These are phyloP conservation scores for Harringtonia aguacate DNA, from an alignment of 2,329 filamentous ascomycete species.

Conservation along the genomic window DNA sequence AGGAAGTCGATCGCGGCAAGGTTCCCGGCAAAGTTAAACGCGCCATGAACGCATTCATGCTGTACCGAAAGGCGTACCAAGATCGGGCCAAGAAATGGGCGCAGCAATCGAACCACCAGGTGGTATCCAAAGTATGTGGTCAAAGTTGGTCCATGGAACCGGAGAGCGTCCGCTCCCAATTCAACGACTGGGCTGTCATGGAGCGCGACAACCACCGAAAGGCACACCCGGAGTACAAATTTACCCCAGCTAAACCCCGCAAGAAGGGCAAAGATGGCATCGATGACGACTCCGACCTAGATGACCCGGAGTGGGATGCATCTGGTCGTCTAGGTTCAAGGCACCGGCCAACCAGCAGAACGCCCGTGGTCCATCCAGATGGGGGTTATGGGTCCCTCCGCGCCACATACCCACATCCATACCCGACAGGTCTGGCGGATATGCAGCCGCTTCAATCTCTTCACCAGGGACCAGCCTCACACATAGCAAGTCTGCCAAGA, in stretches of 20 bases:
- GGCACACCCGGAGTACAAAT: slow-evolving; percentile 89
- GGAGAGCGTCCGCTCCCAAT: slow-evolving; percentile 59
- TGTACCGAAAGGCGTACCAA: slow-evolving; percentile 89
- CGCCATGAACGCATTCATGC: slow-evolving; percentile 97
- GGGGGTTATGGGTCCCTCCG: slow-evolving; percentile 18
- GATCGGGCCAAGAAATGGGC: slow-evolving; percentile 76
- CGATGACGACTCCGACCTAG: slow-evolving; percentile 30
- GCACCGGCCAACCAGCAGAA: slow-evolving; percentile 18
- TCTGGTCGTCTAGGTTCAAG: slow-evolving; percentile 16
- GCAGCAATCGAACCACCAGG: slow-evolving; percentile 82
- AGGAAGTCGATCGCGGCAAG: slow-evolving; percentile 60
- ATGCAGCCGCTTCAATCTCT: slow-evolving; percentile 1
- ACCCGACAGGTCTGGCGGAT: slow-evolving; percentile 8
- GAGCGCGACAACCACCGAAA: slow-evolving; percentile 77
- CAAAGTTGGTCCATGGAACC: slow-evolving; percentile 78
- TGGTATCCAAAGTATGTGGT: slow-evolving; percentile 81
- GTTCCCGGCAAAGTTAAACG: slow-evolving; percentile 69
- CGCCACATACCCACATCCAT: slow-evolving; percentile 3
- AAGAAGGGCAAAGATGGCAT: slow-evolving; percentile 27
- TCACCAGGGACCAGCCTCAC: slow-evolving; percentile 19
- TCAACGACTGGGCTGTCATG: slow-evolving; percentile 65
- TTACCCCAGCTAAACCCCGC: slow-evolving; percentile 66
- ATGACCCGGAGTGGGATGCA: slow-evolving; percentile 26
- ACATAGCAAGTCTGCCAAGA: slow-evolving; percentile 24
- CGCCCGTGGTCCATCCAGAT: slow-evolving; percentile 19